A percentile compares a stretch with the other conserved stretches of the same genome.
Evolutionary conservation across 2,329 filamentous ascomycete genomes (phyloP).

Genomic region (Exophiala sp.): DNA sequence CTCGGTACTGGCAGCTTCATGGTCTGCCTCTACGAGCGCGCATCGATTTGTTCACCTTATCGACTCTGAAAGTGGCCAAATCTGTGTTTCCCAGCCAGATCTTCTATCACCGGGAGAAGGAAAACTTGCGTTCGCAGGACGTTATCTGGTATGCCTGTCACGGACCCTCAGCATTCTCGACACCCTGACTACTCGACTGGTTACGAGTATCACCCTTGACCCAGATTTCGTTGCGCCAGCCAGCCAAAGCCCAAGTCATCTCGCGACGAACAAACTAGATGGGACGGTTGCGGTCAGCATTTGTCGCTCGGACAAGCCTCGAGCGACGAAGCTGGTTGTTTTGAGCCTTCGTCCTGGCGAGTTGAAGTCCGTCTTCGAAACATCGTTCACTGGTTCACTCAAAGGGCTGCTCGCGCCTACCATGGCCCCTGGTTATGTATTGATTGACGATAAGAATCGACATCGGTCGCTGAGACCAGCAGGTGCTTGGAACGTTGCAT

Average conservation of each 20-base stretch:
- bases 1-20: slow-evolving; percentile 64
- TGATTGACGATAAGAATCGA: slow-evolving; percentile 20
- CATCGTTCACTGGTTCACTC: slow-evolving; percentile 6
- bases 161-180: slow-evolving; percentile 74
- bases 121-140: slow-evolving; percentile 64
- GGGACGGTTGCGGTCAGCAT: slow-evolving; percentile 21
- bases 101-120: slow-evolving; percentile 61
- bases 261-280: slow-evolving; percentile 21
- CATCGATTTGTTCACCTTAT: slow-evolving; percentile 67
- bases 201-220: slow-evolving; percentile 12
- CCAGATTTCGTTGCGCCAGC: slow-evolving; percentile 6
- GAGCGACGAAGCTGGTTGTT: slow-evolving; percentile 10
- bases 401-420: slow-evolving; percentile 16
- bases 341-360: slow-evolving; percentile 2
- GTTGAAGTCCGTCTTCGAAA: slow-evolving; percentile 10
- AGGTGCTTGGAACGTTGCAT: neutral
- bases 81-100: slow-evolving; percentile 62
- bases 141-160: slow-evolving; percentile 69
- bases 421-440: slow-evolving; percentile 16
- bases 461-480: slow-evolving; percentile 4
- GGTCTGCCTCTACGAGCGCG: slow-evolving; percentile 42
- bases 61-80: slow-evolving; percentile 61
- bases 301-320: slow-evolving; percentile 1
- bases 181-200: slow-evolving; percentile 50
- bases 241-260: slow-evolving; percentile 7